Base-by-base conservation (phyloP, 176 grass and related monocot genomes). In the Dactylis glomerata region DNA sequence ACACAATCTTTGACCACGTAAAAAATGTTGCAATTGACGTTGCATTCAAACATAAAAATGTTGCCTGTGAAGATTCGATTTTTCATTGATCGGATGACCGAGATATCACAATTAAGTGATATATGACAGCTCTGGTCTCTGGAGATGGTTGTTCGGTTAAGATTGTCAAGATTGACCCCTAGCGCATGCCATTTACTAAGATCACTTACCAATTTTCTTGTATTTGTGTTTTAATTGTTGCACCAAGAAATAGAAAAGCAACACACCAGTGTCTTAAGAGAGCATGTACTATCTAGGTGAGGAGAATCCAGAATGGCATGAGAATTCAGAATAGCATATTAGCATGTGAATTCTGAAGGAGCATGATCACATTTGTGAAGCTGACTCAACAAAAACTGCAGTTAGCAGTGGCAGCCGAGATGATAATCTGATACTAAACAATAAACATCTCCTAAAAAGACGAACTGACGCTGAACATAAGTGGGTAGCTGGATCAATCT, bases 321-420 rank as follows among this genome's bases (percentile, higher is more conserved):
- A 5, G 15, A 71, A 6, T 52, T 81, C 78, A 68, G 31, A 66
- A 10, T 15, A 84, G 12, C 14, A 32, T 82, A 13, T 3, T 15
- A 84, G 12, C 14, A 32, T 82, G 17, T 3, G 12, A 72, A 77
- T 72, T 72, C 42, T 77, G 33, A 63, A 72, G 44, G 37, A 44
- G 24, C 20, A 62, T 41, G 37, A 75, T 27, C 30, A 50, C 45
- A 55, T 19, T 19, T 58, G 74, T 32, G 52, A 72, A 28, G 62
- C 55, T 36, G 42, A 86, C 45, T 20, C 14, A 73, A 64, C 66
- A 22, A 69, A 42, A 30, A 47, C 30, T 78, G 14, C 66, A 31
- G 83, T 62, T 63, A 90, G 71, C 41, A 77, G 70, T 27, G 59
- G 19, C 40, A 77, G 40, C 71, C 28, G 46, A 45, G 69, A 55